Evolutionary conservation across 805 yeast species (phyloP).

Genomic region (Kodamaea lidongshanica): DNA sequence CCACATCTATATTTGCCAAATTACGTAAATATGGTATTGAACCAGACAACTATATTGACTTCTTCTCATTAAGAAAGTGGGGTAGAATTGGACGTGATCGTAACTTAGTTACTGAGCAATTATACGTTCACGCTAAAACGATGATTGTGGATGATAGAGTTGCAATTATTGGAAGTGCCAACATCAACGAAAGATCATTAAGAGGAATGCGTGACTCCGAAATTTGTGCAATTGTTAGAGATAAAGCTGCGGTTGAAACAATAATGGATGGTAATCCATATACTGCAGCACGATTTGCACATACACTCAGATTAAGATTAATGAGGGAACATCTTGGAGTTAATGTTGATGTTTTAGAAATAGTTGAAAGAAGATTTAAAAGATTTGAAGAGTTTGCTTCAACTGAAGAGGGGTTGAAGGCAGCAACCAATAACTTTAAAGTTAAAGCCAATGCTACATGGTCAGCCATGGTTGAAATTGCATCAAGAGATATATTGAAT

Average conservation of each 20-base stretch:
- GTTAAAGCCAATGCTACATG: slow-evolving; percentile 27
- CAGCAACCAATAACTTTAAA: slow-evolving; percentile 41
- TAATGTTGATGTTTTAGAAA: slow-evolving; percentile 78
- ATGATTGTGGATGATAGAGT: slow-evolving; percentile 89
- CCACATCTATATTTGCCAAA: slow-evolving; percentile 78
- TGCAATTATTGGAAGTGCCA: slow-evolving; percentile 95
- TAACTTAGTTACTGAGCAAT: slow-evolving; percentile 77
- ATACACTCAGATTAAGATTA: slow-evolving; percentile 77
- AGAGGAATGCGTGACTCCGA: slow-evolving; percentile 93
- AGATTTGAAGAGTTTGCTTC: slow-evolving; percentile 43
- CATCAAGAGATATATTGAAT: slow-evolving; percentile 59
- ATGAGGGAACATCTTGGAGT: slow-evolving; percentile 98
- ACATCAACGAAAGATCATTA: slow-evolving; percentile 94
- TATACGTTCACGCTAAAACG: slow-evolving; percentile 89
- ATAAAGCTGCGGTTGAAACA: slow-evolving; percentile 59
- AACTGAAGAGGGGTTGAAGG: slow-evolving; percentile 34
- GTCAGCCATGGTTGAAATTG: slow-evolving; percentile 72
- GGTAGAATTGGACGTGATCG: slow-evolving; percentile 77
- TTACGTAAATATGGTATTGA: slow-evolving; percentile 72
- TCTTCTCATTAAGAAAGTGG: slow-evolving; percentile 92
- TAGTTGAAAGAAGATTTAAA: slow-evolving; percentile 67
- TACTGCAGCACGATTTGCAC: slow-evolving; percentile 82
- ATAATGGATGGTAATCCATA: slow-evolving; percentile 82
- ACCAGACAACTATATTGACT: slow-evolving; percentile 88
- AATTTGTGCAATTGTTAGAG: slow-evolving; percentile 83